A percentile compares a stretch with the other conserved stretches of the same genome.
These are phyloP conservation scores for Aaosphaeria pasadenensis DNA, from an alignment of 2,329 filamentous ascomycete genomes.

Conservation along the genomic window DNA sequence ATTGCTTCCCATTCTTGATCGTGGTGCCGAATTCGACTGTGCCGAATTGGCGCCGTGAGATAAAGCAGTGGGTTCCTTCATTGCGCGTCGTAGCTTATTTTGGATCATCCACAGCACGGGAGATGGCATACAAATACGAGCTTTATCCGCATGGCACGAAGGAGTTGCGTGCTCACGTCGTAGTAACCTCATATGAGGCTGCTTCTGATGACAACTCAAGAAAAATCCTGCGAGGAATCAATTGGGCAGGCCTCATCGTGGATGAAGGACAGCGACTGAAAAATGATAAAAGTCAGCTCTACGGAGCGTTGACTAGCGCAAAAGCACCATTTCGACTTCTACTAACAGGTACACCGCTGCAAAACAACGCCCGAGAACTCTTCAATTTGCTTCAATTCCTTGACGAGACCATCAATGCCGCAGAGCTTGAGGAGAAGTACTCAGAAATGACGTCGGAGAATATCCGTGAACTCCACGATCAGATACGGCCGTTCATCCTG, in stretches of 20 bases:
- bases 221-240: slow-evolving; percentile 64
- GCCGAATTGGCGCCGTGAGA: slow-evolving; percentile 95
- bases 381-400: slow-evolving; percentile 98
- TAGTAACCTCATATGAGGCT: slow-evolving; percentile 93
- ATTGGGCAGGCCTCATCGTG: slow-evolving; percentile 85
- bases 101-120: slow-evolving; percentile 70
- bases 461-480: slow-evolving; percentile 72
- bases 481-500: slow-evolving; percentile 71
- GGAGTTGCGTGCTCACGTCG: slow-evolving; percentile 81
- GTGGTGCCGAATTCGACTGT: slow-evolving; percentile 95
- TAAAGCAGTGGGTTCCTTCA: slow-evolving; percentile 87
- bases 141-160: slow-evolving; percentile 67
- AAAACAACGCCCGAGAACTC: slow-evolving; percentile 92
- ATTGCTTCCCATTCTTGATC: slow-evolving; percentile 87
- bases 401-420: slow-evolving; percentile 69
- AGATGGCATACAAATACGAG: slow-evolving; percentile 77
- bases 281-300: slow-evolving; percentile 83
- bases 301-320: slow-evolving; percentile 69
- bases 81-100: slow-evolving; percentile 91
- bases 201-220: slow-evolving; percentile 70
- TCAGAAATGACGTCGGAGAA: slow-evolving; percentile 78
- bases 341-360: slow-evolving; percentile 83
- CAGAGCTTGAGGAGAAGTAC: slow-evolving; percentile 71
- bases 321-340: slow-evolving; percentile 80
- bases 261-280: slow-evolving; percentile 96